These are phyloP conservation scores for Fusarium sp. DNA, from an alignment of 2,329 filamentous ascomycete genomes.

Conservation along the genomic window DNA sequence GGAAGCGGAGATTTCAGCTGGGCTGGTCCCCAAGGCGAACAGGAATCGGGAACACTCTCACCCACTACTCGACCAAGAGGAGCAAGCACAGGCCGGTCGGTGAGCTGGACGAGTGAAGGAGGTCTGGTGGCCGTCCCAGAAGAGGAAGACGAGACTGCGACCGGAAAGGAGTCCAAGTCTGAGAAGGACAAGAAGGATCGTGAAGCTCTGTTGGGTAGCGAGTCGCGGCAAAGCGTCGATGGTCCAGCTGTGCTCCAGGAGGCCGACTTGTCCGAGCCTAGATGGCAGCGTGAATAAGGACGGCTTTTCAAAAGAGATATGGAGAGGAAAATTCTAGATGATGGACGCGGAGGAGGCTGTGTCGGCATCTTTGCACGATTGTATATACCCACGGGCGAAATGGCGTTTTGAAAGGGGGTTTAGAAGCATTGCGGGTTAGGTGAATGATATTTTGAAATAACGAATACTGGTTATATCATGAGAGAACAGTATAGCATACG, in stretches of 20 bases:
- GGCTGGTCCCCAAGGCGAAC: constrained; percentile 27
- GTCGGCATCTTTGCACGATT: constrained; percentile 37
- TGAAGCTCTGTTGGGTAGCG: constrained; percentile 47
- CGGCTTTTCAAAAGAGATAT: neutral
- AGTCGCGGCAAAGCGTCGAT: constrained; percentile 40
- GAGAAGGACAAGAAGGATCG: constrained; percentile 40
- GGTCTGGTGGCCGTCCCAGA: constrained; percentile 55
- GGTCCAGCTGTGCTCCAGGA: constrained; percentile 39
- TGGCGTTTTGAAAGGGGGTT: constrained; percentile 36
- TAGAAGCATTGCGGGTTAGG: constrained; percentile 19
- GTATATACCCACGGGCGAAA: constrained; percentile 42
- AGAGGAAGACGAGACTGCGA: constrained; percentile 48
- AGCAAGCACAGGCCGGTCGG: constrained; percentile 44
- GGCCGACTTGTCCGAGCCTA: constrained; percentile 45
- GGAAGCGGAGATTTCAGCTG: constrained; percentile 51
- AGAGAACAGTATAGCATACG: too few species aligned
- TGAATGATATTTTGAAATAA: constrained; percentile 8
- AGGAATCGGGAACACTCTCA: constrained; percentile 28
- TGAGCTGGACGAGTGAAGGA: constrained; percentile 54
- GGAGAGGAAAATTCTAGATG: neutral
- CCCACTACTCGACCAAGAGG: constrained; percentile 42
- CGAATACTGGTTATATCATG: neutral
- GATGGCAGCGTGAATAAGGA: constrained; percentile 38
- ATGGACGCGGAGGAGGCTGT: constrained; percentile 16
- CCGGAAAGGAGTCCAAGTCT: constrained; percentile 29